phyloP scores from a whole-genome alignment of 2,329 filamentous ascomycete species.

The Epichloe hybrida region DNA sequence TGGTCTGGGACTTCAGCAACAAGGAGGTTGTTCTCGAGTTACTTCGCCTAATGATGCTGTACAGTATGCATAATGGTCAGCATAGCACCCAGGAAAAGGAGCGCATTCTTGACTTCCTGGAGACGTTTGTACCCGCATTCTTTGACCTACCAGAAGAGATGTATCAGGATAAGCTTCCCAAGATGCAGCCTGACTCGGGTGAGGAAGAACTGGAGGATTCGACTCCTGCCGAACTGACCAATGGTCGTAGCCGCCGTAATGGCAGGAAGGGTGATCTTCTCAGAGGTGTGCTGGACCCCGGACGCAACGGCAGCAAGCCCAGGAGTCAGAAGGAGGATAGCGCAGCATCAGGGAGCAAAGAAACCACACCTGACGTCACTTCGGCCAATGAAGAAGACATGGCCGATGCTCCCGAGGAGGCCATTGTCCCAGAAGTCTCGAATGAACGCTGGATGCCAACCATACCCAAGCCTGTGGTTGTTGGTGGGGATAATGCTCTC shows the following conservation, averaged over 20 bases:
- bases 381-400: constrained; percentile 68
- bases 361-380: constrained; percentile 74
- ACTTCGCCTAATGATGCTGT: constrained; percentile 49
- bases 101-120: constrained; percentile 61
- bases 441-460: constrained; percentile 53
- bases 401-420: constrained; percentile 45
- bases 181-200: constrained; percentile 55
- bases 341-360: constrained; percentile 65
- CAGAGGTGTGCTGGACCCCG: constrained; percentile 71
- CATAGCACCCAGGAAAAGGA: constrained; percentile 61
- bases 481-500: constrained; percentile 36
- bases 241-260: constrained; percentile 54
- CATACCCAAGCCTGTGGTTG: constrained; percentile 41
- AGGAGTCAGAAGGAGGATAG: constrained; percentile 69
- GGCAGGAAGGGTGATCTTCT: constrained; percentile 70
- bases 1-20: constrained; percentile 61
- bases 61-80: constrained; percentile 53
- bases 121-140: constrained; percentile 62
- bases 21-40: constrained; percentile 52
- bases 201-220: constrained; percentile 69
- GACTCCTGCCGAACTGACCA: constrained; percentile 56
- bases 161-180: constrained; percentile 52
- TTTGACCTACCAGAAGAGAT: constrained; percentile 62
- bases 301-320: constrained; percentile 55
- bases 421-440: constrained; percentile 45